Percentiles rank a stretch among this genome's conserved stretches.
These are phyloP conservation scores for Candida freyschussii DNA, from an alignment of 1,139 yeast species.

Conservation along the genomic window DNA sequence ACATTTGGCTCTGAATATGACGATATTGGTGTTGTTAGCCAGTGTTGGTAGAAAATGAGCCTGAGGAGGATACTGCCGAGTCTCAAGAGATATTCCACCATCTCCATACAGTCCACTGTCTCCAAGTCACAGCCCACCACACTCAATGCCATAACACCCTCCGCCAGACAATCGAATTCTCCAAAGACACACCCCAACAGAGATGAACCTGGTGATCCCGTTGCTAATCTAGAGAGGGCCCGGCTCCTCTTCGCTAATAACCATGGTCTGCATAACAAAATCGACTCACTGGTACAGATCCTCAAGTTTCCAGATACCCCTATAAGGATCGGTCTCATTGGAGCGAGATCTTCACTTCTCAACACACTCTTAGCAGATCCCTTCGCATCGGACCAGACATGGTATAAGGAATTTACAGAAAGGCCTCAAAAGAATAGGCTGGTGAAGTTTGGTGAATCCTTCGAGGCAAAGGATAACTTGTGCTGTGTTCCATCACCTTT, in stretches of 20 bases:
- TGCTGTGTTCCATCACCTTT: slow-evolving; percentile 23
- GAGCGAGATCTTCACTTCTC: slow-evolving; percentile 17
- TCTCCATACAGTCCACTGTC: slow-evolving; percentile 6
- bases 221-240: slow-evolving; percentile 11
- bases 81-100: slow-evolving; percentile 6
- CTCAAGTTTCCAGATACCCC: slow-evolving; percentile 15
- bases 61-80: too few species aligned
- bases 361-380: slow-evolving; percentile 24
- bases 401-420: slow-evolving; percentile 17
- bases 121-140: slow-evolving; percentile 3
- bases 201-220: slow-evolving; percentile 9
- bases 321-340: slow-evolving; percentile 22
- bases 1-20: too few species aligned
- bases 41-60: not conserved
- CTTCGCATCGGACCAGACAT: slow-evolving; percentile 23
- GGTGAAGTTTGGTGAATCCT: slow-evolving; percentile 11
- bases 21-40: too few species aligned
- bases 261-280: slow-evolving; percentile 19
- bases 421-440: slow-evolving; percentile 10
- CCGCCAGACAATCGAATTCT: slow-evolving; percentile 1
- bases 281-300: slow-evolving; percentile 11
- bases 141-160: not conserved
- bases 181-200: not conserved
- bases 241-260: slow-evolving; percentile 14
- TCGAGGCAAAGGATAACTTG: slow-evolving; percentile 7